A percentile compares a stretch with the other conserved stretches of the same genome.
Conservation (phyloP, 306 rosid species). For the Citrullus colocynthis region DNA sequence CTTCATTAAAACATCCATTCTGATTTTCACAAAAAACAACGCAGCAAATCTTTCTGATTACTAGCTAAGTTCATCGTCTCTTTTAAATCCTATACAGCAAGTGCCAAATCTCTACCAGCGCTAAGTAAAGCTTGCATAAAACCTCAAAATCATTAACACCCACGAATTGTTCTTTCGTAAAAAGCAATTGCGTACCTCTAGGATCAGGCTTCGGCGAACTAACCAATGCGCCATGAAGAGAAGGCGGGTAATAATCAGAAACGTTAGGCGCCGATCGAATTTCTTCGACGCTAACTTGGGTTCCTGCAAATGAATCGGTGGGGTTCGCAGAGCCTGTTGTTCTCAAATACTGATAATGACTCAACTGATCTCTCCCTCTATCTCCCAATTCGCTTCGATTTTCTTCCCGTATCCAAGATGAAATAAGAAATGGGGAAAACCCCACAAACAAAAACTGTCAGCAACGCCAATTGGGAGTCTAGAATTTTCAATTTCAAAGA, state of each 20-base stretch:
- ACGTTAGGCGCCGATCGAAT: slow-evolving; percentile 68
- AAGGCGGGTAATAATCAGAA: slow-evolving; percentile 64
- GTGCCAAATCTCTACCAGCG: neutral
- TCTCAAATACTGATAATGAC: slow-evolving; percentile 50
- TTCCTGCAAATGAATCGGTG: slow-evolving; percentile 48
- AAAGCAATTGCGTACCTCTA: slow-evolving; percentile 24
- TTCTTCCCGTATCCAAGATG: slow-evolving; percentile 19
- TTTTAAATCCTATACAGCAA: neutral
- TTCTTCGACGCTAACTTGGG: slow-evolving; percentile 80
- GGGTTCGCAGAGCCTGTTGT: slow-evolving; percentile 55
- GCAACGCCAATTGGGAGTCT: neutral
- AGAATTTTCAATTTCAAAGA: neutral
- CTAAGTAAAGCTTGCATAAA: neutral
- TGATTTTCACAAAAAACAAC: neutral
- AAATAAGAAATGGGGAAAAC: neutral
- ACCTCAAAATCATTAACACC: slow-evolving; percentile 3
- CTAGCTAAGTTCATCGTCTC: neutral
- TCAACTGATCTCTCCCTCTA: slow-evolving; percentile 48
- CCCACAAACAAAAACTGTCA: slow-evolving; percentile 15
- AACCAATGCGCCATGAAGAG: slow-evolving; percentile 62
- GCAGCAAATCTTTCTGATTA: neutral
- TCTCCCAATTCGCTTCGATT: slow-evolving; percentile 39
- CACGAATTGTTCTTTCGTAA: slow-evolving; percentile 2
- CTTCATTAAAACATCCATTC: neutral
- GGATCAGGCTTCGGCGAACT: slow-evolving; percentile 49